Base-by-base conservation (phyloP, 768 basidiomycete genomes). In the Coprinopsis sp. region DNA sequence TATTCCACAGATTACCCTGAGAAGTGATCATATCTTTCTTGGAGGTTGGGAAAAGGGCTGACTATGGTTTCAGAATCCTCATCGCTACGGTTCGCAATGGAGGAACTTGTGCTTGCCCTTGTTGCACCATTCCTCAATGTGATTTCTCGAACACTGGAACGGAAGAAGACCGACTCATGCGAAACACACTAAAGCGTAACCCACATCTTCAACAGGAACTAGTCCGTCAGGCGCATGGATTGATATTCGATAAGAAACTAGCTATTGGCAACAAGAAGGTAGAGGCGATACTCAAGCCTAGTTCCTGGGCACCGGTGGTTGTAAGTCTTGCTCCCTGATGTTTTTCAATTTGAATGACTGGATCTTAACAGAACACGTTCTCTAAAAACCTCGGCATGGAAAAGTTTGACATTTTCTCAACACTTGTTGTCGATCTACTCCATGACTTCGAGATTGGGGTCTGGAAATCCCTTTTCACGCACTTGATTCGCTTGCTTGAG, bases 401-500 rank as follows among this genome's bases (percentile, higher is more conserved):
- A 18, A 58, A 55, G 0, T 61, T 67, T 33, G 55, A 67, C 40
- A 53, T 61, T 13, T 66, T 53, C 34, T 4, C 33, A 2, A 56
- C 65, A 33, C 60, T 70, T 24, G 60, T 63, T 0, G 56, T 61
- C 0, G 68, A 72, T 51, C 47, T 73, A 4, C 28, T 73, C 34
- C 70, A 72, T 47, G 68, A 73, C 45, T 60, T 70, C 36, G 68
- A 71, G 46, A 48, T 71, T 10, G 67, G 69, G 6, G 59, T 65
- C 1, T 68, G 64, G 66, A 73, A 71, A 47, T 51, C 60, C 1
- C 22, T 65, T 6, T 64, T 71, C 39, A 11, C 62, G 49, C 70
- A 74, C 38, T 52, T 72, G 0, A 54, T 72, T 5, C 56, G 64
- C 0, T 53, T 71, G 7, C 49, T 70, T 0, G 51, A 61, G 51